Percentiles rank a stretch among this genome's conserved stretches.
Conservation (phyloP, 352 stramenopile genomes). For the Globisporangium carolinianum region DNA sequence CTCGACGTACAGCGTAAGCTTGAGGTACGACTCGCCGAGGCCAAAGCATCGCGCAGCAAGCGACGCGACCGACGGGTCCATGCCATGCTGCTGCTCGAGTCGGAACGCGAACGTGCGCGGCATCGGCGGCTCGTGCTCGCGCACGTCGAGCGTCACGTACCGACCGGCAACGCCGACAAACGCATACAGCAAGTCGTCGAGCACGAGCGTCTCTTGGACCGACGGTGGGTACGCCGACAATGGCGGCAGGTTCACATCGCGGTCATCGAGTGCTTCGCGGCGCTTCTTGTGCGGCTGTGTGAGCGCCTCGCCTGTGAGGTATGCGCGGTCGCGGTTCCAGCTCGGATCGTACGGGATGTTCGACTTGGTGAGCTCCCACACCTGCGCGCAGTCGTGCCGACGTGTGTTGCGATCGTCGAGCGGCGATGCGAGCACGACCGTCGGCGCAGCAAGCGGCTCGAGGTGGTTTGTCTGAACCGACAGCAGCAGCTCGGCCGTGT, state of each 20-base stretch:
- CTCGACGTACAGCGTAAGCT: slow-evolving; percentile 71
- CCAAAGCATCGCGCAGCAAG: slow-evolving; percentile 60
- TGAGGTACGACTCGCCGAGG: slow-evolving; percentile 76
- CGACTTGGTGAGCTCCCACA: slow-evolving; percentile 83
- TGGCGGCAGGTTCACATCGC: slow-evolving; percentile 45
- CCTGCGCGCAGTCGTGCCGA: slow-evolving; percentile 32
- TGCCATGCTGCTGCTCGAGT: slow-evolving; percentile 59
- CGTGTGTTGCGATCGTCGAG: slow-evolving; percentile 30
- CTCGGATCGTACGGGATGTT: slow-evolving; percentile 80
- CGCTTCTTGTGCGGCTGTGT: slow-evolving; percentile 41
- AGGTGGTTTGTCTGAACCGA: slow-evolving; percentile 26
- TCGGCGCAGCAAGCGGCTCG: slow-evolving; percentile 14
- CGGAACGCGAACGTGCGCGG: slow-evolving; percentile 52
- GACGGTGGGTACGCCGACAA: slow-evolving; percentile 69
- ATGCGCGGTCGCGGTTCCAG: slow-evolving; percentile 79
- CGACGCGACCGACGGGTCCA: slow-evolving; percentile 76
- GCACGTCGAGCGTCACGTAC: slow-evolving; percentile 68
- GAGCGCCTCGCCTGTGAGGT: slow-evolving; percentile 67
- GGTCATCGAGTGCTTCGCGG: slow-evolving; percentile 24
- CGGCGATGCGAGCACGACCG: slow-evolving; percentile 38
- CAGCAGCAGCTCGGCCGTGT: slow-evolving; percentile 50
- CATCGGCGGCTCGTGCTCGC: not conserved
- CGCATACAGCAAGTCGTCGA: slow-evolving; percentile 80
- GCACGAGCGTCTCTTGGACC: slow-evolving; percentile 71
- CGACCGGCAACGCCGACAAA: slow-evolving; percentile 74